A percentile compares a stretch with the other conserved stretches of the same genome.
phyloP scores from a whole-genome alignment of 176 grass and related monocot species.

The sorghum (Sorghum bicolor) region DNA sequence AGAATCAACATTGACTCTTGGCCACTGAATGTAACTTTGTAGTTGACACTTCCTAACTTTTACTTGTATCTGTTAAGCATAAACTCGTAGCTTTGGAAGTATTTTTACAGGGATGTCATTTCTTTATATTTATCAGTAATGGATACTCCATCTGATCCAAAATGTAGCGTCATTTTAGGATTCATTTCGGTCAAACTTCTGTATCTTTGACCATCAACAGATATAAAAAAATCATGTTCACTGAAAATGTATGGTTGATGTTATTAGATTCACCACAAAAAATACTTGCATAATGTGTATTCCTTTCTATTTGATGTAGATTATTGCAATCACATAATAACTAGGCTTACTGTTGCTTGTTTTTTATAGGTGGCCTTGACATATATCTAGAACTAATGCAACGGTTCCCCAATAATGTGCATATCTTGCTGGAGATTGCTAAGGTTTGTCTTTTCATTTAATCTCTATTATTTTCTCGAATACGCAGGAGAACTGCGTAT shows the following conservation, averaged over 20 bases:
- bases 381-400: constrained; percentile 84
- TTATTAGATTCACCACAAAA: neutral
- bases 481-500: too few species aligned
- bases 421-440: constrained; percentile 90
- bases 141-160: neutral
- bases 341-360: constrained; percentile 1
- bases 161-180: neutral
- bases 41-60: neutral
- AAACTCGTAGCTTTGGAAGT: neutral
- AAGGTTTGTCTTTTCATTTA: constrained; percentile 56
- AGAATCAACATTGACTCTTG: neutral
- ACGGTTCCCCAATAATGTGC: constrained; percentile 88
- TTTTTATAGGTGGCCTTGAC: constrained; percentile 83
- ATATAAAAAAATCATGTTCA: neutral
- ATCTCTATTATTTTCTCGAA: neutral
- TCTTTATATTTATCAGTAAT: neutral
- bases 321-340: neutral
- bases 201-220: neutral
- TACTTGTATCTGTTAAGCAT: constrained; percentile 2
- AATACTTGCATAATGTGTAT: neutral
- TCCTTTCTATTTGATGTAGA: neutral
- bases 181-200: neutral
- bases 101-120: neutral
- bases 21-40: neutral
- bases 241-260: neutral